Conservation (phyloP, 2,329 filamentous ascomycete species). For the Aureobasidium sp. region DNA sequence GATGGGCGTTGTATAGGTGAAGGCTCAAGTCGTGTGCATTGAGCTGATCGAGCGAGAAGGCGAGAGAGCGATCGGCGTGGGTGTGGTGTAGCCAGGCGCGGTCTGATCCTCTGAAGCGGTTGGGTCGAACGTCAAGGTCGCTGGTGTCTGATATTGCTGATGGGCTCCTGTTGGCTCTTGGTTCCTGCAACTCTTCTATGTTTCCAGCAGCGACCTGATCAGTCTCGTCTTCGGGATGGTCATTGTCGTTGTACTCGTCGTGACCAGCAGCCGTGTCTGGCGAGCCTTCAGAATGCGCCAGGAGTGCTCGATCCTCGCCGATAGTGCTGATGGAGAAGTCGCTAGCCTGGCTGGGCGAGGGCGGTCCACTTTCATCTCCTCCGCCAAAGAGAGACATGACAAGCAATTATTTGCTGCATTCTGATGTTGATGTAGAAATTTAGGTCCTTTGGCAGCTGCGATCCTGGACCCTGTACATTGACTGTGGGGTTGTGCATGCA, state of each 20-base stretch:
- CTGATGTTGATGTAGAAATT: constrained; percentile 3
- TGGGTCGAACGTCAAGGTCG: constrained; percentile 1
- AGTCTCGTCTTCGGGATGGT: not conserved
- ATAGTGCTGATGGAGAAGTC: constrained; percentile 9
- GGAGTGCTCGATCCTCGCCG: not conserved
- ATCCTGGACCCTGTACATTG: not conserved
- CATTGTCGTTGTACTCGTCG: not conserved
- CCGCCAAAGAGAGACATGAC: constrained; percentile 7
- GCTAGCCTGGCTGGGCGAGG: constrained; percentile 4
- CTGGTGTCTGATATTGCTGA: constrained; percentile 1
- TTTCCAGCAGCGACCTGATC: not conserved
- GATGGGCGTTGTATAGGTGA: constrained; percentile 73
- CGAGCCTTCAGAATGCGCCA: not conserved
- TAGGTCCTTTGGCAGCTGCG: not conserved
- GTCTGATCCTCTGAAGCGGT: constrained; percentile 60
- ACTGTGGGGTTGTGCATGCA: not conserved
- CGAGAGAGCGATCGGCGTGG: constrained; percentile 52
- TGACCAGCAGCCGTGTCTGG: not conserved
- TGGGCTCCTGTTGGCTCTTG: not conserved
- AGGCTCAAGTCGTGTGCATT: constrained; percentile 59
- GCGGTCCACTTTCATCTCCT: not conserved
- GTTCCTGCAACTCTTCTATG: not conserved
- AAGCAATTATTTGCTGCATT: not conserved
- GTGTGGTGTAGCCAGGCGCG: constrained; percentile 60
- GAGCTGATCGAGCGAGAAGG: constrained; percentile 53